These are phyloP conservation scores for Aegilops tauschii DNA, from an alignment of 176 grass and related monocot species.

Conservation along the genomic window DNA sequence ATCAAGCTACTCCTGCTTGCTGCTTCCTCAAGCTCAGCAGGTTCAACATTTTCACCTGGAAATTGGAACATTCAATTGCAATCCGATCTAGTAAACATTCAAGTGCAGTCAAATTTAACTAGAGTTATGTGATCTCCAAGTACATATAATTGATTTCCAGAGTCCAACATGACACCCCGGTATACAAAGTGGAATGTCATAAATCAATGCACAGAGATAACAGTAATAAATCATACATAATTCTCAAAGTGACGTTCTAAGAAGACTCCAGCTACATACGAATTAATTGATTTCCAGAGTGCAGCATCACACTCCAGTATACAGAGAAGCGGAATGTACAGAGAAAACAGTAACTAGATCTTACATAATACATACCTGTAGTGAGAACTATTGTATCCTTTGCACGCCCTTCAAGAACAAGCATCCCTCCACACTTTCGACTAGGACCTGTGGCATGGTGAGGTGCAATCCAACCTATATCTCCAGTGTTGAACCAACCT, in stretches of 20 bases:
- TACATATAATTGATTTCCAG: neutral
- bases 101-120: neutral
- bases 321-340: neutral
- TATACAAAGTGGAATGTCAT: neutral
- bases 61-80: neutral
- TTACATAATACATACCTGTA: constrained; percentile 54
- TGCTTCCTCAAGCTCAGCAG: constrained; percentile 79
- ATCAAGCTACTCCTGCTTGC: constrained; percentile 78
- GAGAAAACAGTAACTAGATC: neutral
- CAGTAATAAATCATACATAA: neutral
- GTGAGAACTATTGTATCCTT: constrained; percentile 98
- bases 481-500: constrained; percentile 83
- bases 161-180: neutral
- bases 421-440: constrained; percentile 76
- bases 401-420: constrained; percentile 94
- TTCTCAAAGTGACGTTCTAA: too few relatives aligned
- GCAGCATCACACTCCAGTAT: neutral
- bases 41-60: constrained; percentile 98
- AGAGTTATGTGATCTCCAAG: neutral
- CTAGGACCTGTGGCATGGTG: constrained; percentile 52
- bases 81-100: neutral
- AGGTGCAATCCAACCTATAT: constrained; percentile 95
- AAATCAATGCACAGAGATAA: constrained; percentile 5
- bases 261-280: too few relatives aligned
- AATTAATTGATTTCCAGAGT: neutral